These are phyloP conservation scores for Fraxinus latifolia DNA, from an alignment of 305 asterid genomes.

Conservation along the genomic window DNA sequence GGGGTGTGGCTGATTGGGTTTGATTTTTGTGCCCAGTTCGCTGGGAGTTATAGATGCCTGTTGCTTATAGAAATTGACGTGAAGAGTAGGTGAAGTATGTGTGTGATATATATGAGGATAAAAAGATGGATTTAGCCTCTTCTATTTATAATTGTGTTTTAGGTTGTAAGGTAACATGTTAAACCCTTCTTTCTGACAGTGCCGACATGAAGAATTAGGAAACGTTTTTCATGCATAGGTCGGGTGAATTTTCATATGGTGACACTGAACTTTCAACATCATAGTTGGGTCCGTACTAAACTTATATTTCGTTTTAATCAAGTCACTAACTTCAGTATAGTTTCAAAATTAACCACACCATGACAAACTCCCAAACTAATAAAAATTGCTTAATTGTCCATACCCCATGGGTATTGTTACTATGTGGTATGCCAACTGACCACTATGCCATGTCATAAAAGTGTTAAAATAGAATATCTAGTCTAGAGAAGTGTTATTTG, in stretches of 20 bases:
- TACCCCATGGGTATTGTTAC: too few species aligned
- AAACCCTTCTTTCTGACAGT: background rate
- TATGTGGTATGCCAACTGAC: too few species aligned
- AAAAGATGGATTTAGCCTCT: background rate
- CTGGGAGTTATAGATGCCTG: background rate
- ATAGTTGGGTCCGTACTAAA: too few species aligned
- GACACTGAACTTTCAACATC: background rate
- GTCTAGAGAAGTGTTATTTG: too few species aligned
- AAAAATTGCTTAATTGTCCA: too few species aligned
- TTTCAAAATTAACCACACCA: too few species aligned
- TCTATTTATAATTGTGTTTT: background rate
- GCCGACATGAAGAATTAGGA: background rate
- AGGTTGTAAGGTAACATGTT: background rate
- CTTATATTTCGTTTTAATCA: too few species aligned
- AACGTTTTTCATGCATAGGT: background rate
- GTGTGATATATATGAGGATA: background rate
- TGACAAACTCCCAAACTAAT: too few species aligned
- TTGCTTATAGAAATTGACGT: background rate
- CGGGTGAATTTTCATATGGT: background rate
- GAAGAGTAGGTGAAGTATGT: background rate
- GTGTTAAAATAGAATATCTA: too few species aligned
- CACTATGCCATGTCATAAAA: too few species aligned
- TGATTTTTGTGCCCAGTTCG: background rate
- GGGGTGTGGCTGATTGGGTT: background rate
- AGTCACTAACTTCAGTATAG: too few species aligned